phyloP scores from a whole-genome alignment of 2,329 filamentous ascomycete genomes.

The Dactylella cylindrospora region DNA sequence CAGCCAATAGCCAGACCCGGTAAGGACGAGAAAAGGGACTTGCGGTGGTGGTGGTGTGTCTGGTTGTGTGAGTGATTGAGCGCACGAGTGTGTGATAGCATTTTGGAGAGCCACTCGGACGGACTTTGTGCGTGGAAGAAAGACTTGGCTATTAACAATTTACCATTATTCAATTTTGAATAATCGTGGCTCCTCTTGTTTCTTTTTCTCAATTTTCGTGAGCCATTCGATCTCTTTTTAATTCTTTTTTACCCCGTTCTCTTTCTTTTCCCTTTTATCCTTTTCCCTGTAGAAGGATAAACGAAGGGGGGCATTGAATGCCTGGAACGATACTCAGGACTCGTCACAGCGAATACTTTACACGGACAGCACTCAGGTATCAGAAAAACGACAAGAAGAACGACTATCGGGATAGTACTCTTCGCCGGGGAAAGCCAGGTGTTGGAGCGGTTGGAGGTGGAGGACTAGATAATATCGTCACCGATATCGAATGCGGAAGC shows the following conservation, averaged over 20 bases:
- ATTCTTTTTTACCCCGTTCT: slow-evolving; percentile 9
- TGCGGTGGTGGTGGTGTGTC: slow-evolving; percentile 29
- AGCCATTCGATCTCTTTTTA: slow-evolving; percentile 11
- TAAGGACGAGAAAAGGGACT: slow-evolving; percentile 25
- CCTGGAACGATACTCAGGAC: slow-evolving; percentile 38
- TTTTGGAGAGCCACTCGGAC: slow-evolving; percentile 42
- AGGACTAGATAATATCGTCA: slow-evolving; percentile 6
- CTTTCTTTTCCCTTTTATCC: slow-evolving; percentile 15
- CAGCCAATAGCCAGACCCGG: no score
- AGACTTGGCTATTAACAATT: slow-evolving; percentile 41
- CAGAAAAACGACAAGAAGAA: slow-evolving; percentile 20
- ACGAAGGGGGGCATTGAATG: slow-evolving; percentile 29
- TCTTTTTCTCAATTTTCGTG: slow-evolving; percentile 21
- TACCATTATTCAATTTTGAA: slow-evolving; percentile 22
- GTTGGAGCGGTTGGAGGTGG: slow-evolving; percentile 31
- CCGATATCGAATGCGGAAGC: slow-evolving; percentile 3
- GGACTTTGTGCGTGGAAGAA: slow-evolving; percentile 36
- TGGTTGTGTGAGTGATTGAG: slow-evolving; percentile 15
- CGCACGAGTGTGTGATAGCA: no score
- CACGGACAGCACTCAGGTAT: slow-evolving; percentile 29
- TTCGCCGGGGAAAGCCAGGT: slow-evolving; percentile 23
- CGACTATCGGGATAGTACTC: slow-evolving; percentile 6
- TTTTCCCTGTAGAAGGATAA: slow-evolving; percentile 21
- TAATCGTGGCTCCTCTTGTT: slow-evolving; percentile 6
- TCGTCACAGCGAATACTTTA: slow-evolving; percentile 22